A percentile compares a stretch with the other conserved stretches of the same genome.
These are phyloP conservation scores for Phialophora tarda DNA, from an alignment of 2,329 filamentous ascomycete genomes.

Conservation along the genomic window DNA sequence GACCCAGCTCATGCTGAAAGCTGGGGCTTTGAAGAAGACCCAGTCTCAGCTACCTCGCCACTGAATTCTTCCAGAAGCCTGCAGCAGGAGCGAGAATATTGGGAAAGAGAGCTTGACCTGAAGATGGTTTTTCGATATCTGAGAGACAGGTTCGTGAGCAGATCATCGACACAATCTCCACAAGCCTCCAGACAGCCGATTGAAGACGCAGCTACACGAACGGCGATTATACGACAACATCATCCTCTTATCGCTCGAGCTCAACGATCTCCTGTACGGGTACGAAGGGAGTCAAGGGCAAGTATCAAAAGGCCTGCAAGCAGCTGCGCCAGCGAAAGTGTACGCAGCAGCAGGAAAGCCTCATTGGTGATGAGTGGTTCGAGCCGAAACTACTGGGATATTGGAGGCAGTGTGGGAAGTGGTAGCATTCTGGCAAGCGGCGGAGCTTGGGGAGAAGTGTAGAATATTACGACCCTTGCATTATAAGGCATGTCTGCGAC, in stretches of 20 bases:
- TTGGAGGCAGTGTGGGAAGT: constrained; percentile 79
- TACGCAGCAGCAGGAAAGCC: constrained; percentile 70
- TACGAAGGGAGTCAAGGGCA: constrained; percentile 48
- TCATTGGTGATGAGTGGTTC: constrained; percentile 64
- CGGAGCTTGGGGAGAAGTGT: constrained; percentile 80
- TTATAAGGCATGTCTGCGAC: constrained; percentile 7
- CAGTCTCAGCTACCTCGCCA: constrained; percentile 55
- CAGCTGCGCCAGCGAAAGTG: constrained; percentile 88
- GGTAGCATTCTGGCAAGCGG: constrained; percentile 70
- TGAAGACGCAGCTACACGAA: constrained; percentile 74
- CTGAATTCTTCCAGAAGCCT: constrained; percentile 46
- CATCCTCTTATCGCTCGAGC: constrained; percentile 76
- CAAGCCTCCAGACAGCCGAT: constrained; percentile 50
- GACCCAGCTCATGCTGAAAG: constrained; percentile 60
- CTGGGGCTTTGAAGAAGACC: constrained; percentile 70
- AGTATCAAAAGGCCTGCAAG: constrained; percentile 58
- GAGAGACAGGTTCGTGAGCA: constrained; percentile 68
- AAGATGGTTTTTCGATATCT: constrained; percentile 91
- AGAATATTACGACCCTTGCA: constrained; percentile 18
- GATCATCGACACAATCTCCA: constrained; percentile 48
- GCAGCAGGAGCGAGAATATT: constrained; percentile 73
- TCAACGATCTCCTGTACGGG: constrained; percentile 58
- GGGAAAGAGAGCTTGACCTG: constrained; percentile 90
- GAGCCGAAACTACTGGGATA: constrained; percentile 89
- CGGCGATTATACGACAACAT: constrained; percentile 82